Base-by-base conservation (phyloP, 1,139 yeast species). In the Casaregolazyma lundiana region DNA sequence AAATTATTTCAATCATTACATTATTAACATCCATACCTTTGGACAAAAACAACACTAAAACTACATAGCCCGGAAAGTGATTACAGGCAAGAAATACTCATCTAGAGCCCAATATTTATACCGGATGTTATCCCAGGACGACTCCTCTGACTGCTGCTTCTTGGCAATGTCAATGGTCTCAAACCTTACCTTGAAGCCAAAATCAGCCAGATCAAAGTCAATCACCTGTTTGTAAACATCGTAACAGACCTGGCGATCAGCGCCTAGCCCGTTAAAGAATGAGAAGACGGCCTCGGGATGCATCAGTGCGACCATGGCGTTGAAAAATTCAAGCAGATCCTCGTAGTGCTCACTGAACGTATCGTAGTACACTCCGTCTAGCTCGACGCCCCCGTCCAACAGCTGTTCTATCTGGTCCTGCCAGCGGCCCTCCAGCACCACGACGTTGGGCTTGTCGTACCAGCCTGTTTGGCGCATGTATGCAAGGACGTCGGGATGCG, bases 221-320 rank as follows among this genome's bases (percentile, higher is more conserved):
- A 87, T 95, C 51, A 90, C 81, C 57, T 80, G 77, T 61, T 79
- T 81, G 70, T 90, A 90, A 11, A 90, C 97, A 59, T 90, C 96
- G 64, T 90, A 90, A 50, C 90, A 78, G 8, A 89, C 77, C 61
- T 84, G 80, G 59, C 97, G 75, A 59, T 90, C 97, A 5, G 97
- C 97, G n/a, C 97, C 97, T 34, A 90, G 73, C 0, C 97, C 97
- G 59, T 90, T 90, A 72, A 90, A 90, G 63, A 88, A 90, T 1
- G 96, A 87, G 54, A 90, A 89, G 0, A 80, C 76, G 9, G 65
- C 66, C 35, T 77, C 77, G 1, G 95, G 89, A 62, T 84, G 84
- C 53, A 90, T 68, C 44, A 90, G 69, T 0, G 96, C 96, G 13
- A 89, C 95, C 3, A 87, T 75, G 19, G 75, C 64, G 66, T 90